Conservation (phyloP, 441 rosid species). For the Codiaeum variegatum region DNA sequence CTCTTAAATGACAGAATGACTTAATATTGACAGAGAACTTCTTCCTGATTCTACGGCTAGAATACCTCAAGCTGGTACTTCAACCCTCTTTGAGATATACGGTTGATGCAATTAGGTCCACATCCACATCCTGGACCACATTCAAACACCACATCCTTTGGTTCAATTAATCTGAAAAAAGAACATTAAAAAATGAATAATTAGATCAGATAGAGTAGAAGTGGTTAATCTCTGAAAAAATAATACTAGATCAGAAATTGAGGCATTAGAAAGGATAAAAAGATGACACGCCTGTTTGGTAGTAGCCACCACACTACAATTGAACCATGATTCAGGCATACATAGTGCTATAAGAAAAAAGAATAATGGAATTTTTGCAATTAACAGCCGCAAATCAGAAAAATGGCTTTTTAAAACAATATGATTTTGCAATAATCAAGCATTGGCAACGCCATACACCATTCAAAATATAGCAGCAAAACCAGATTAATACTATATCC, state of each 20-base stretch:
- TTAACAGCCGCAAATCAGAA: not conserved
- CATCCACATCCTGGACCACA: conserved; percentile 65
- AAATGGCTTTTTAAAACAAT: not conserved
- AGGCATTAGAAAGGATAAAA: conserved; percentile 3
- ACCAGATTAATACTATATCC: not conserved
- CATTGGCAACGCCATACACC: not conserved
- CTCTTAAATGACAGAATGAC: not conserved
- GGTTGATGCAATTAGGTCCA: conserved; percentile 54
- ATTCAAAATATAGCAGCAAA: conserved; percentile 1
- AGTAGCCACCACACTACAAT: not conserved
- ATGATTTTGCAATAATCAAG: conserved; percentile 3
- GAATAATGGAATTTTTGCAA: not conserved
- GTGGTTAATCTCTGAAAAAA: not conserved
- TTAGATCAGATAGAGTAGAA: conserved; percentile 2
- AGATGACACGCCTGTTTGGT: not conserved
- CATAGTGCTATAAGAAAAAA: not conserved
- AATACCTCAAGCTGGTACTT: conserved; percentile 51
- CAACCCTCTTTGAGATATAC: conserved; percentile 45
- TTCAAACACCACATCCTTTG: conserved; percentile 58
- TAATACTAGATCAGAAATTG: not conserved
- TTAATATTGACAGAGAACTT: not conserved
- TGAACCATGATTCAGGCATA: not conserved
- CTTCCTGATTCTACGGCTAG: conserved; percentile 6
- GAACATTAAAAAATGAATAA: conserved; percentile 12
- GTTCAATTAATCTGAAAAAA: conserved; percentile 40